Base-by-base conservation (phyloP, 306 rosid genomes). In the Quercus alba region DNA sequence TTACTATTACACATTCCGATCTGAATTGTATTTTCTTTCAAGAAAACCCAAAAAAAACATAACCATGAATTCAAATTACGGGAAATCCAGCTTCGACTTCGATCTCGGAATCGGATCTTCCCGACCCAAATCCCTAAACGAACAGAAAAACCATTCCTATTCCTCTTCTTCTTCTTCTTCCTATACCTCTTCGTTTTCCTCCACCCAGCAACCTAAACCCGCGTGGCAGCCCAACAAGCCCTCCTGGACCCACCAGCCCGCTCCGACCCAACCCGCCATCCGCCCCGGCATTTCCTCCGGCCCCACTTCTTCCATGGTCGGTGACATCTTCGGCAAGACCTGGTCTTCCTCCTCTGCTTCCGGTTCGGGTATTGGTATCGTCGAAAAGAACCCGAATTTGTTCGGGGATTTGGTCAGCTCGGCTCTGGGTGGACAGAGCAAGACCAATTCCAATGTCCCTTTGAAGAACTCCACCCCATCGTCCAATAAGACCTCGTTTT, bases 321-420 rank as follows among this genome's bases (percentile, higher is more conserved):
- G 99, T 7, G 99, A 96, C 68, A 96, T 96, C 79, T 82, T 84
- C 56, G 99, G 99, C 44, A 96, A 93, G 83, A 93, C 79, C 26
- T 93, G 99, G 98, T 82, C 87, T 71, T 89, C 99, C 18, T 17
- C 91, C 10, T 82, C 74, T 25, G 78, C 93, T 23, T 51, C 92
- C 1, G 76, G 35, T 80, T 73, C 89, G 25, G 30, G 84, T 38
- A 77, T 96, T 30, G 87, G 91, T 15, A 83, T 93, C 59, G 87
- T 82, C 62, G 81, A 88, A 17, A 96, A 96, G 68, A 91, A 88
- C 87, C 97, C 99, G 5, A 96, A 93, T 78, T 85, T 96, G 64
- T 96, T 96, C 15, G 98, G 94, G 2, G 99, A 96, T 89, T 86
- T 96, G 88, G 93, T 96, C 2, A 84, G 72, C 78, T 93, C 98